A percentile compares a stretch with the other conserved stretches of the same genome.
These are phyloP conservation scores for Ophiosphaerella herpotricha DNA, from an alignment of 2,329 filamentous ascomycete genomes.

Conservation along the genomic window DNA sequence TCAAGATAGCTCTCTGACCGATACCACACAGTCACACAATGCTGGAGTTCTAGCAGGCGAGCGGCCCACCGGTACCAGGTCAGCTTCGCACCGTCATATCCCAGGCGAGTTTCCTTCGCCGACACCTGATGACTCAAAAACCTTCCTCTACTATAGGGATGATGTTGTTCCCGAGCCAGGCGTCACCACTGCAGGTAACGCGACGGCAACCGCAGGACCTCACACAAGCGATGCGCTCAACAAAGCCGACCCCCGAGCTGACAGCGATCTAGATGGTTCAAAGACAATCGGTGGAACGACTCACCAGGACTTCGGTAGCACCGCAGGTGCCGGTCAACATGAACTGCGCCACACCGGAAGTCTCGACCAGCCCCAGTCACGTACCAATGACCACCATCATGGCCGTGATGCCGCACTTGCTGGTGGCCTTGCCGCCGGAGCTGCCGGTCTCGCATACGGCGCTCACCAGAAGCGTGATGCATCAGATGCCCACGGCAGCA, in stretches of 20 bases:
- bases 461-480: neutral
- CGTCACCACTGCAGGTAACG: neutral
- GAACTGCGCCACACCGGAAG: slow-evolving; percentile 19
- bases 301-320: neutral
- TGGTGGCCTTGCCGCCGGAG: slow-evolving; percentile 24
- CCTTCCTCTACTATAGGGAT: slow-evolving; percentile 23
- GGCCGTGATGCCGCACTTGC: slow-evolving; percentile 35
- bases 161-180: slow-evolving; percentile 12
- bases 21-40: slow-evolving; percentile 5
- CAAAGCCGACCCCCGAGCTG: neutral
- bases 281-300: neutral
- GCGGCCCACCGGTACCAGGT: slow-evolving; percentile 25
- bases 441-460: slow-evolving; percentile 5
- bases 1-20: slow-evolving; percentile 22
- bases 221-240: neutral
- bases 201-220: slow-evolving; percentile 2
- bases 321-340: slow-evolving; percentile 23
- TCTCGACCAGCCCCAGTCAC: slow-evolving; percentile 10
- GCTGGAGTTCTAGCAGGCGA: neutral
- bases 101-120: slow-evolving; percentile 41
- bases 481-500: neutral
- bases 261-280: neutral
- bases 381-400: slow-evolving; percentile 15
- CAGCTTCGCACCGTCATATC: slow-evolving; percentile 44
- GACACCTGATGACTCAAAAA: slow-evolving; percentile 35